Conservation (phyloP, 352 stramenopile species). For the Globisporangium cystogenes region DNA sequence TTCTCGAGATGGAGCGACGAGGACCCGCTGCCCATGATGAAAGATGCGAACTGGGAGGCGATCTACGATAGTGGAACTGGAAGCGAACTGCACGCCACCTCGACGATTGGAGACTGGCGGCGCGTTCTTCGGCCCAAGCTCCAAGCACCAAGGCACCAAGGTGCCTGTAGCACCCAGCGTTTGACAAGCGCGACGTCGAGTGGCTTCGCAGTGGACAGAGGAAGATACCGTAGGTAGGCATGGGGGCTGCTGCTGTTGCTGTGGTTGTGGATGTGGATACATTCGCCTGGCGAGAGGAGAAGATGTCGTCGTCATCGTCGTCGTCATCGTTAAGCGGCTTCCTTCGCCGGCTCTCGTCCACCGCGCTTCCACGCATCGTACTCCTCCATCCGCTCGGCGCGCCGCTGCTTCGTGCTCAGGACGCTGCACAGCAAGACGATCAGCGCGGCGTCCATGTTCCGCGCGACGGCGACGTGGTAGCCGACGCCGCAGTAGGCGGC, state of each 20-base stretch:
- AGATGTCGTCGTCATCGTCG: not conserved
- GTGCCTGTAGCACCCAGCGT: not conserved
- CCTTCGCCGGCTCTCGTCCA: not conserved
- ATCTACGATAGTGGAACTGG: too few species aligned
- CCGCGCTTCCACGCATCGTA: not conserved
- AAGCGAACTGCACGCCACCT: not conserved
- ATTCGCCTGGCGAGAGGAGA: not conserved
- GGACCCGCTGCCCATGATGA: not conserved
- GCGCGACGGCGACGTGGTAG: not conserved
- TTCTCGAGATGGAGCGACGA: conserved; percentile 1
- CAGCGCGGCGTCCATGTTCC: conserved; percentile 16
- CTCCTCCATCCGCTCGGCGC: conserved; percentile 29
- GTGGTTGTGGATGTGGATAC: conserved; percentile 1
- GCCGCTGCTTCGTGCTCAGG: conserved; percentile 18
- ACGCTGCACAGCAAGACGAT: conserved; percentile 10
- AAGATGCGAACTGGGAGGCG: not conserved
- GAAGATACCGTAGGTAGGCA: not conserved
- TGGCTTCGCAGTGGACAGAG: not conserved
- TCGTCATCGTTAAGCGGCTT: not conserved
- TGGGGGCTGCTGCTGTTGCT: too few species aligned
- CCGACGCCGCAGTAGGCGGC: not conserved
- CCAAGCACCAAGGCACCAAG: too few species aligned
- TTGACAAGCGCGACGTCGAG: not conserved
- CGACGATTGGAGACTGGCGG: not conserved
- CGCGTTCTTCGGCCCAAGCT: not conserved